Conservation (phyloP, 148 eudicot genomes). For the Nyssa sinensis region DNA sequence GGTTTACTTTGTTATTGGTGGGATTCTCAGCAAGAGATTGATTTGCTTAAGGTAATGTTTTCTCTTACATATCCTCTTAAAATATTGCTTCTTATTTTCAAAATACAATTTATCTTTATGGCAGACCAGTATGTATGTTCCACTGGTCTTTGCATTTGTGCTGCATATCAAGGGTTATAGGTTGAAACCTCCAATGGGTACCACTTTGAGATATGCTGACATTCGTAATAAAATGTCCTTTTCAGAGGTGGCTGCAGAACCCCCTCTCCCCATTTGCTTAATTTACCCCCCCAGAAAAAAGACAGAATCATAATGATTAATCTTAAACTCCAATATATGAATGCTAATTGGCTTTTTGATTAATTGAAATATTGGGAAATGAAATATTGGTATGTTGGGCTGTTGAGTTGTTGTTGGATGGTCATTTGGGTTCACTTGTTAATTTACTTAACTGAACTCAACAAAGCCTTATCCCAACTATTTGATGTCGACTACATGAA, state of each 20-base stretch:
- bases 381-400: not conserved
- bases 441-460: too few species aligned
- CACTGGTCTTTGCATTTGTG: not conserved
- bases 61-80: slow-evolving; percentile 7
- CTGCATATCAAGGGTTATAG: not conserved
- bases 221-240: not conserved
- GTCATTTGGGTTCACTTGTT: not conserved
- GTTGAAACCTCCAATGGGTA: not conserved
- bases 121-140: not conserved
- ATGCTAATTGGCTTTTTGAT: not conserved
- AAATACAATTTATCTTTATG: not conserved
- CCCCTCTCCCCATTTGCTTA: not conserved
- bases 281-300: too few species aligned
- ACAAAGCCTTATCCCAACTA: too few species aligned
- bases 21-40: slow-evolving; percentile 94
- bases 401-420: not conserved
- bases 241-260: not conserved
- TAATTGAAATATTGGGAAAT: not conserved
- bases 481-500: too few species aligned
- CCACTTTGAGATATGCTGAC: not conserved
- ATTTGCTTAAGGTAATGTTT: slow-evolving; percentile 81
- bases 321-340: not conserved
- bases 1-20: slow-evolving; percentile 20
- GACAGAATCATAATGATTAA: not conserved
- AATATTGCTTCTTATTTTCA: slow-evolving; percentile 1